Evolutionary conservation across 1,284 basidiomycete species (phyloP), one percentile per base, ranked within the genome.

Genomic region (Heterobasidion occidentale): DNA sequence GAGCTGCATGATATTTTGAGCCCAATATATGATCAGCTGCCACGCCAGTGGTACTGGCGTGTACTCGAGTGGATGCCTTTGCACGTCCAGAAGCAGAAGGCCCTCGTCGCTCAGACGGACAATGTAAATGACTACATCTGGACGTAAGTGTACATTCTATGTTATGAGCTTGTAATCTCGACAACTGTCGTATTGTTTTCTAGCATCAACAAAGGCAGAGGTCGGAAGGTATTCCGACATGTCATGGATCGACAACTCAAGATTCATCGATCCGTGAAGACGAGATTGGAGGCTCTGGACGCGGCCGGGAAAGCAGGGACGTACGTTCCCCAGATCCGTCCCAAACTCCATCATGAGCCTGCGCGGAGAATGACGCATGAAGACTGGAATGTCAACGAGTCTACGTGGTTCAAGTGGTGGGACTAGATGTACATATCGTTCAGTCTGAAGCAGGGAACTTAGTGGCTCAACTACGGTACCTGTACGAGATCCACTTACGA

Each of bases 1-100:
- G 80, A 84, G 34, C 66, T 78, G 12, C 65, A 65, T 36, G 83
- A 85, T 60, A 75, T 78, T 14, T 60, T 80, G 36, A 73, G 74
- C 36, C 76, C 76, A 0, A 67, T 79, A 12, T 81, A 81, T 62
- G 84, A 85, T 60, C 74, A 82, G 63, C 71, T 86, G 19, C 58
- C 63, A n/a, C 50, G 76, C 19, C 60, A 65, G 48, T 71, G 65
- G 59, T 53, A 50, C 20, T 85, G 83, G 83, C 83, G 82, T 82
- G 54, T 78, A 36, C 66, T 85, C 36, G 83, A 85, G 62, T 46
- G 76, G 17, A 33, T 77, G 9, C 77, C 78, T 2, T 5, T 64
- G 17, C 45, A 46, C 9, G 44, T 51, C 35, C 19, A 36, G n/a
- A 19, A 61, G 57, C 46, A 52, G 48, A 46, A 58, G 36, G n/a